These are phyloP conservation scores for Starmerella stigmatis DNA, from an alignment of 805 yeast genomes.

Conservation along the genomic window DNA sequence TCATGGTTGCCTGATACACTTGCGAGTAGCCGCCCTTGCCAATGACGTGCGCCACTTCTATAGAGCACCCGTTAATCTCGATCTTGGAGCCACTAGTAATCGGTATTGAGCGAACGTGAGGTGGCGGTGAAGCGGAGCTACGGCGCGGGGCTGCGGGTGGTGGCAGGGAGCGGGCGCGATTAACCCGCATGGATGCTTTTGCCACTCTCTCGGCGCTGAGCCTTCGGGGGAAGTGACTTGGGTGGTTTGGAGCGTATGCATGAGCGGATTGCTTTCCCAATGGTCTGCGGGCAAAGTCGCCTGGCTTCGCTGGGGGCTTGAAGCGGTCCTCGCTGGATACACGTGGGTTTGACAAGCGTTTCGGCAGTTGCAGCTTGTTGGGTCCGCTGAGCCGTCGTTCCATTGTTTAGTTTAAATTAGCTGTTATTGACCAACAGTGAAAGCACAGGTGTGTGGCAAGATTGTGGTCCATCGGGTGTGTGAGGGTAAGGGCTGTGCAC, in stretches of 20 bases:
- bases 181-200: not conserved
- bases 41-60: constrained; percentile 5
- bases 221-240: no score
- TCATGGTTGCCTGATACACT: constrained; percentile 13
- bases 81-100: not conserved
- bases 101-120: not conserved
- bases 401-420: not conserved
- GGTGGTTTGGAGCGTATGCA: no score
- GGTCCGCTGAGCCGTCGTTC: constrained; percentile 1
- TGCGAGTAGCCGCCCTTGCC: constrained; percentile 20
- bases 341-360: not conserved
- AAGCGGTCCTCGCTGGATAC: not conserved
- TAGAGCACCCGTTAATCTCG: not conserved
- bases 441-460: no score
- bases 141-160: not conserved
- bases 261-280: not conserved
- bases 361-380: not conserved
- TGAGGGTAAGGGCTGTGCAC: no score
- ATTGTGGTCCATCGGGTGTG: no score
- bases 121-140: not conserved
- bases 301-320: no score
- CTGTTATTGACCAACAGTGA: no score
- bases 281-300: not conserved
- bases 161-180: constrained; percentile 2
- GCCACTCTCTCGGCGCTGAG: not conserved